phyloP scores from a whole-genome alignment of 768 basidiomycete species.

The Hericium erinaceus region DNA sequence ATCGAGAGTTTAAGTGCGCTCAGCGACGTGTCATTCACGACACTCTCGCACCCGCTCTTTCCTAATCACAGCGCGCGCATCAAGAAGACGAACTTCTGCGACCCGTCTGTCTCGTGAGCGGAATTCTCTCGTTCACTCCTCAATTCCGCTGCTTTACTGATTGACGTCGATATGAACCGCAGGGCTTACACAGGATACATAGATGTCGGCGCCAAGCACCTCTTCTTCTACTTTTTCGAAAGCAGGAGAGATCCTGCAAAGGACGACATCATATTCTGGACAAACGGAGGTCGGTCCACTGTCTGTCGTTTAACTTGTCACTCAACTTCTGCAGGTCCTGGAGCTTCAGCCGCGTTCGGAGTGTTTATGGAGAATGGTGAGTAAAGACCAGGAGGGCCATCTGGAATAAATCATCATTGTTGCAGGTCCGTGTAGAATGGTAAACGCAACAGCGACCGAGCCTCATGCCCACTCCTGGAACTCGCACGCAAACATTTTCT shows the following conservation, averaged over 20 bases:
- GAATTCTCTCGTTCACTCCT: background rate
- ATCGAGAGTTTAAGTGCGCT: conserved; percentile 4
- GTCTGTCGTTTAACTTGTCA: background rate
- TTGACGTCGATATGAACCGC: too few species aligned
- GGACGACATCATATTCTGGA: conserved; percentile 26
- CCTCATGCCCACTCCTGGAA: conserved; percentile 62
- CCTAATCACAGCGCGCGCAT: conserved; percentile 34
- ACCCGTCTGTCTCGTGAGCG: conserved; percentile 9
- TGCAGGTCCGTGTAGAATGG: conserved; percentile 48
- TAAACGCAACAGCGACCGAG: conserved; percentile 34
- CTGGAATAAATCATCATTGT: background rate
- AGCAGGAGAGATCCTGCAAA: conserved; percentile 25
- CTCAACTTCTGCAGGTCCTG: conserved; percentile 11
- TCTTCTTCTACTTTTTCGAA: conserved; percentile 62
- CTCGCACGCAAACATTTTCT: conserved; percentile 49
- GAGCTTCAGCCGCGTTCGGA: conserved; percentile 21
- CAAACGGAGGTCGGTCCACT: conserved; percentile 24
- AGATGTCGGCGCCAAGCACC: conserved; percentile 51
- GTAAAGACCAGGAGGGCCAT: too few species aligned
- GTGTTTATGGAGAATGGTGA: conserved; percentile 43
- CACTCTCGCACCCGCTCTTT: conserved; percentile 34
- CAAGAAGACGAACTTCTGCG: conserved; percentile 35
- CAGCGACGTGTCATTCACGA: conserved; percentile 28
- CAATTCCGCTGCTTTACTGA: background rate
- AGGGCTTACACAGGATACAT: conserved; percentile 65